These are phyloP conservation scores for Amanita thiersii DNA, from an alignment of 768 basidiomycete species.

Conservation along the genomic window DNA sequence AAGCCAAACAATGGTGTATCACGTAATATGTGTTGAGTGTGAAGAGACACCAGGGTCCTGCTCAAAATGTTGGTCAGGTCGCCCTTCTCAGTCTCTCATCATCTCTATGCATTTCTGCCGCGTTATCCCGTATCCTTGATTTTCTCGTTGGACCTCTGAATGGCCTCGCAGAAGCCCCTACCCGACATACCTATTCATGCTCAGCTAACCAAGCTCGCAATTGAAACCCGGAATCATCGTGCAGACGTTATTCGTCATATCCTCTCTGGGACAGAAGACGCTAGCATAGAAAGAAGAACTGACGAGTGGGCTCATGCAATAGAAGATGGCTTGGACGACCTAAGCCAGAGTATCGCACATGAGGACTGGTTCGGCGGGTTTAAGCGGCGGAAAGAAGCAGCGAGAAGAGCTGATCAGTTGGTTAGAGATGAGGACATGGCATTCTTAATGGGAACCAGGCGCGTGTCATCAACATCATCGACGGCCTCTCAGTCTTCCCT, in stretches of 20 bases:
- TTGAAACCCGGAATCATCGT: constrained; percentile 33
- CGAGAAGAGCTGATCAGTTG: constrained; percentile 14
- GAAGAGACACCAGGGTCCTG: too few species aligned
- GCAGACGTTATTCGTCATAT: constrained; percentile 30
- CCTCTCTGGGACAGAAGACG: constrained; percentile 26
- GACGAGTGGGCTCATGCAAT: constrained; percentile 38
- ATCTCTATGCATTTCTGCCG: too few species aligned
- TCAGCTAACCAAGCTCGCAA: constrained; percentile 22
- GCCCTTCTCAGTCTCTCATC: too few species aligned
- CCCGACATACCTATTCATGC: constrained; percentile 21
- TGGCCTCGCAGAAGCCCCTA: constrained; percentile 17
- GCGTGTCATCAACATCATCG: constrained; percentile 4
- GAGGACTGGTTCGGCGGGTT: constrained; percentile 43
- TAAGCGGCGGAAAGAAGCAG: constrained; percentile 23
- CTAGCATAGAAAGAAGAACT: constrained; percentile 19
- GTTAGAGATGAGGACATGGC: constrained; percentile 8
- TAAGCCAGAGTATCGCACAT: constrained; percentile 28
- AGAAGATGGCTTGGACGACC: constrained; percentile 38
- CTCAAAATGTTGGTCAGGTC: too few species aligned
- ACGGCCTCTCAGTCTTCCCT: background rate
- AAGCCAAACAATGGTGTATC: too few species aligned
- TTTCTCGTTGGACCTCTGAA: too few species aligned
- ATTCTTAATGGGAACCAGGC: background rate
- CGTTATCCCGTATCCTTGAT: too few species aligned
- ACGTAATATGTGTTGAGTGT: too few species aligned